phyloP scores from a whole-genome alignment of 257 asterid genomes.

The Solanum microdontum region DNA sequence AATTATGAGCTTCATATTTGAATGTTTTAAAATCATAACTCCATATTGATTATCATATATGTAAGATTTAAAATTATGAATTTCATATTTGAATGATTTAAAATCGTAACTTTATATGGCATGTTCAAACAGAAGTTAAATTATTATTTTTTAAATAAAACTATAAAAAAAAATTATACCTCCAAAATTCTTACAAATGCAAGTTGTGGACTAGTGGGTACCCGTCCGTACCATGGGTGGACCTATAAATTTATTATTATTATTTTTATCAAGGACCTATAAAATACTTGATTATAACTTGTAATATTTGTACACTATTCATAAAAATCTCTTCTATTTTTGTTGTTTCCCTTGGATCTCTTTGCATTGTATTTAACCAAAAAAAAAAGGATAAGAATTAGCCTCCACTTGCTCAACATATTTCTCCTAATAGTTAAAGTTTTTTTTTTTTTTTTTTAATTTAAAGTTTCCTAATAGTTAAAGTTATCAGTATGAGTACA shows the following conservation, averaged over 20 bases:
- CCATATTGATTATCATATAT: not conserved
- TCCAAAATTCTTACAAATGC: not conserved
- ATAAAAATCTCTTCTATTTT: not conserved
- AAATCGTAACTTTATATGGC: too few relatives aligned
- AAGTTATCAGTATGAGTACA: not conserved
- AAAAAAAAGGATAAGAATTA: not conserved
- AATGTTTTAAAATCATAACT: not conserved
- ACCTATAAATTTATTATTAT: not conserved
- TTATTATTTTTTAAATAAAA: too few relatives aligned
- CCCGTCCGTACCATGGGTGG: not conserved
- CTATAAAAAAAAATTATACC: too few relatives aligned
- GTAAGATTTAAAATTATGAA: not conserved
- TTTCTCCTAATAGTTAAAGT: not conserved
- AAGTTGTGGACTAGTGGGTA: not conserved
- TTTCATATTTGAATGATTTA: too few relatives aligned
- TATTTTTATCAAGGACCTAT: too few relatives aligned
- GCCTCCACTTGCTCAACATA: not conserved
- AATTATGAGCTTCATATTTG: not conserved
- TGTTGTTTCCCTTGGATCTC: not conserved
- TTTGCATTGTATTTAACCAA: not conserved
- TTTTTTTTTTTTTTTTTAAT: not conserved
- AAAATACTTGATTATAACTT: not conserved
- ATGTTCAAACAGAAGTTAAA: too few relatives aligned
- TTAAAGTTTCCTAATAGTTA: not conserved
- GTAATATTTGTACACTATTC: not conserved